These are phyloP conservation scores for Saccharum officinarum DNA, from an alignment of 176 grass and related monocot genomes.

Conservation along the genomic window DNA sequence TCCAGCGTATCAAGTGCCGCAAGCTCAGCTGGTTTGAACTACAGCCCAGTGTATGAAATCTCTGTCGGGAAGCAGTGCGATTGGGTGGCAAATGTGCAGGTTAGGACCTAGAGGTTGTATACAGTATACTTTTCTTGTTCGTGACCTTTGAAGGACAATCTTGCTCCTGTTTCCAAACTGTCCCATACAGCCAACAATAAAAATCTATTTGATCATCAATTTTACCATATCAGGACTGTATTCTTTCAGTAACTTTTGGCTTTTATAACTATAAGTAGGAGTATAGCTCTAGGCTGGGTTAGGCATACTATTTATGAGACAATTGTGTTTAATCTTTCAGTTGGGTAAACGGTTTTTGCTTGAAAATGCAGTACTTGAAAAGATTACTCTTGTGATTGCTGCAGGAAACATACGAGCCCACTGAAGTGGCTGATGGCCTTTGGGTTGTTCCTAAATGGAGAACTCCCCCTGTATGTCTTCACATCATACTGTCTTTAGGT, in stretches of 20 bases:
- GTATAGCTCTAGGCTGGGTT: neutral
- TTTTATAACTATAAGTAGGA: neutral
- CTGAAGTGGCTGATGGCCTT: conserved; percentile 68
- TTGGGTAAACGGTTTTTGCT: neutral
- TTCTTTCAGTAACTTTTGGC: neutral
- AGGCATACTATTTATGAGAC: neutral
- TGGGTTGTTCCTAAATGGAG: conserved; percentile 97
- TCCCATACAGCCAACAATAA: neutral
- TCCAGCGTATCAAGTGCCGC: conserved; percentile 49
- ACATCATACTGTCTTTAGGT: conserved; percentile 10
- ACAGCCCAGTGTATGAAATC: conserved; percentile 65
- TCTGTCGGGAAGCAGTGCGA: conserved; percentile 67
- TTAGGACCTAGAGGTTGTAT: conserved; percentile 14
- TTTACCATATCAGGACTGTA: neutral
- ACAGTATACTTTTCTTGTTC: neutral
- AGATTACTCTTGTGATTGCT: neutral
- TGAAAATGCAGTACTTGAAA: conserved; percentile 11
- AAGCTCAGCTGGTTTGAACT: conserved; percentile 62
- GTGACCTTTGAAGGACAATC: neutral
- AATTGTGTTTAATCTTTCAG: neutral
- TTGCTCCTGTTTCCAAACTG: neutral
- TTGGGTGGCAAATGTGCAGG: conserved; percentile 72
- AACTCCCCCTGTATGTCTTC: conserved; percentile 61
- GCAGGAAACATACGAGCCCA: conserved; percentile 70
- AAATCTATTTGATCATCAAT: neutral